These are phyloP conservation scores for Aureobasidium musti DNA, from an alignment of 2,329 filamentous ascomycete species.

Conservation along the genomic window DNA sequence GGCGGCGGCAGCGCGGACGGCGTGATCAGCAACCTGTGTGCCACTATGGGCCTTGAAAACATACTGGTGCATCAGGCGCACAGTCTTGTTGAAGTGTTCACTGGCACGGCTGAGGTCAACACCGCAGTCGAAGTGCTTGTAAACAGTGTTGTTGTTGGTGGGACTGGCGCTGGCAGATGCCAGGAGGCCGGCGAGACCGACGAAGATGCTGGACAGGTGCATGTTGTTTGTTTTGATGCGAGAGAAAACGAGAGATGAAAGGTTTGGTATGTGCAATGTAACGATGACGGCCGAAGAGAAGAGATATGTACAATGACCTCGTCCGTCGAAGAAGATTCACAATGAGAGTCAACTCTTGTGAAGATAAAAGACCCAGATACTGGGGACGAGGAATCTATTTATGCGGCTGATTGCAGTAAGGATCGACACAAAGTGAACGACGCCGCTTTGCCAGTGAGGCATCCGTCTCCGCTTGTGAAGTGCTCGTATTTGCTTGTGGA, in stretches of 20 bases:
- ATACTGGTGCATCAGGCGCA: constrained; percentile 41
- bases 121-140: constrained; percentile 48
- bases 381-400: constrained; percentile 28
- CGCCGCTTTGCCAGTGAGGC: neutral
- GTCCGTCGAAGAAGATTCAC: constrained; percentile 24
- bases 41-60: constrained; percentile 35
- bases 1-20: constrained; percentile 31
- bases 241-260: constrained; percentile 20
- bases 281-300: constrained; percentile 28
- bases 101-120: constrained; percentile 43
- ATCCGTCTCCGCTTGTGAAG: neutral
- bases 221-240: constrained; percentile 30
- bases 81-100: constrained; percentile 44
- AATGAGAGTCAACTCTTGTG: constrained; percentile 26
- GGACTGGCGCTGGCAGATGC: constrained; percentile 27
- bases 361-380: constrained; percentile 23
- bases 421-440: constrained; percentile 14
- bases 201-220: constrained; percentile 23
- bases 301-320: constrained; percentile 27
- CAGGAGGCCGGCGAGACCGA: constrained; percentile 31
- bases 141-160: constrained; percentile 14
- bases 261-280: constrained; percentile 17
- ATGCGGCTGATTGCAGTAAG: constrained; percentile 24
- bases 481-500: neutral
- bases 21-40: constrained; percentile 37